Base-by-base conservation (phyloP, 495 filamentous ascomycete genomes). In the Baudoinia panamericana region DNA sequence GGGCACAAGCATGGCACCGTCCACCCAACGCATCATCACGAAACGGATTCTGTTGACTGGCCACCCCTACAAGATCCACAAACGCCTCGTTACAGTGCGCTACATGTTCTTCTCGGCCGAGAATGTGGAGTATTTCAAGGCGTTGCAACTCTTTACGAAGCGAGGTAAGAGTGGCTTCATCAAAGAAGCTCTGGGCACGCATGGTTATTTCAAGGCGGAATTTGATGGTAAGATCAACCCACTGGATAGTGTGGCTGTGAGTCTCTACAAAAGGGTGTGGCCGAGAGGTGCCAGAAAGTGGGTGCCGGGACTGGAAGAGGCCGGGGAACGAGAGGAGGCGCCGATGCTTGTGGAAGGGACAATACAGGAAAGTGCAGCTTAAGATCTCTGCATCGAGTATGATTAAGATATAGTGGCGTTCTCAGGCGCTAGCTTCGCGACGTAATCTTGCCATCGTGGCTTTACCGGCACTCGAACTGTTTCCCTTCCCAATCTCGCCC, bases 101-200 rank as follows among this genome's bases (percentile, higher is more conserved):
- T 96, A 96, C 70, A 96, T 97, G 90, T 97, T 97, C 69, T 97
- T 97, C 73, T 93, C 93, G 62, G 59, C 72, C 12, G 84, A 93
- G 60, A 92, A 97, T 56, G 80, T 97, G 30, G 69, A 76, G 48
- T 97, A 85, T 85, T 97, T 96, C 69, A 93, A 93, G 61, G 86
- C 87, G 2, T 62, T 97, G 56, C 86, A 85, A 48, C 63, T 97
- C 42, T 97, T 88, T 84, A 97, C 90, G 23, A 84, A 73, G 63
- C 63, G 90, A 34, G 90, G 90, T 1, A 70, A 88, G 52, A 78
- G 71, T 45, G 90, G 90, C 10, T 92, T 75, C 52, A 75, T 96
- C 62, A 93, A 93, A 67, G 90, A 97, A 67, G 70, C 77, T 50
- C 63, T 97, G 46, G 90, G 90, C 53, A 97, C 90, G 20, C 90